phyloP scores from a whole-genome alignment of 345 rosid genomes.

The Syzygium aqueum region DNA sequence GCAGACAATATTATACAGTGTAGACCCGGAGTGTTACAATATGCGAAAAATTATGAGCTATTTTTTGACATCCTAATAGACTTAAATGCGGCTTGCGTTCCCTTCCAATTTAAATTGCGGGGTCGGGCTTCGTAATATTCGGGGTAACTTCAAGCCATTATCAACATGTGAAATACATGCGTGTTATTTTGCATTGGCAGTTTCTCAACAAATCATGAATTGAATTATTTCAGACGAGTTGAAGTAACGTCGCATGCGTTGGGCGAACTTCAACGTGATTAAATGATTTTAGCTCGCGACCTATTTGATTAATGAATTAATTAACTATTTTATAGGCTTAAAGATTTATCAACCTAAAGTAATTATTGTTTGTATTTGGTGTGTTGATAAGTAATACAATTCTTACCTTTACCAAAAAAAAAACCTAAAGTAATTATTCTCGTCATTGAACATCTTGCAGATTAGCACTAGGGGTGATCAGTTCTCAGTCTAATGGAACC shows the following conservation, averaged over 20 bases:
- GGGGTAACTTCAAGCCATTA: too few species aligned
- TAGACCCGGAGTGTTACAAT: too few species aligned
- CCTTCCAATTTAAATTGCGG: too few species aligned
- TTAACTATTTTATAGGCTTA: background rate
- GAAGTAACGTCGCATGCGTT: background rate
- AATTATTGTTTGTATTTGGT: too few species aligned
- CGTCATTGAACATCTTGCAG: background rate
- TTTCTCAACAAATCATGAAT: background rate
- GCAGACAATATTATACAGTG: too few species aligned
- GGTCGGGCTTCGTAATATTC: too few species aligned
- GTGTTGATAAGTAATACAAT: too few species aligned
- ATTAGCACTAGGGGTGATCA: background rate
- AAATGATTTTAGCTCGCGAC: background rate
- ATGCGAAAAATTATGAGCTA: too few species aligned
- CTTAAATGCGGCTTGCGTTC: too few species aligned
- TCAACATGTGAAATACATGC: background rate
- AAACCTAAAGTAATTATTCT: background rate
- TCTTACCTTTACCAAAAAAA: too few species aligned
- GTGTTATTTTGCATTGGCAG: background rate
- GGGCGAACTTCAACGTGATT: background rate
- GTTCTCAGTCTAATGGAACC: too few species aligned
- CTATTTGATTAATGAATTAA: background rate
- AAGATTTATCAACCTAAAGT: background rate
- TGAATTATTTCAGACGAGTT: background rate
- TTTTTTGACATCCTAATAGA: too few species aligned